Percentiles rank a stretch among this genome's conserved stretches.
phyloP scores from a whole-genome alignment of 2,329 filamentous ascomycete genomes.

The Nakataea oryzae region DNA sequence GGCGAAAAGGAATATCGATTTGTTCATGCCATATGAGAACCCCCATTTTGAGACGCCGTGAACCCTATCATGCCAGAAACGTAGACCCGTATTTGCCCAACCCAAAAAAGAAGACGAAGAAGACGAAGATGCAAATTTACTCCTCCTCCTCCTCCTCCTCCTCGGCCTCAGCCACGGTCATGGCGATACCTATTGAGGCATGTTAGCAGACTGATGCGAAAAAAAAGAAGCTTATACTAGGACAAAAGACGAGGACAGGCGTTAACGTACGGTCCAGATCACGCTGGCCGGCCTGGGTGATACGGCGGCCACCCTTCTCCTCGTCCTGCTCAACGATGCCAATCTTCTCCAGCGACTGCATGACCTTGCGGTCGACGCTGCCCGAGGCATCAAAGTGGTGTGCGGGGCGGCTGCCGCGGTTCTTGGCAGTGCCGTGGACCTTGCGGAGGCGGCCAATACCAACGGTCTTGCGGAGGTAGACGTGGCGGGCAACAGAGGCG shows the following conservation, averaged over 20 bases:
- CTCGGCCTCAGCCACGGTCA: conserved; percentile 66
- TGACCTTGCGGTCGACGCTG: conserved; percentile 91
- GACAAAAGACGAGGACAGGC: neutral
- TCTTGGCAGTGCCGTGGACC: conserved; percentile 87
- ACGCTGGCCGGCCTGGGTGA: conserved; percentile 96
- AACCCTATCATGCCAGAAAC: conserved; percentile 3
- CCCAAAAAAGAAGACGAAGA: neutral
- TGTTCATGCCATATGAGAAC: conserved; percentile 3
- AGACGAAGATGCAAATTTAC: conserved; percentile 29
- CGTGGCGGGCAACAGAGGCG: conserved; percentile 89
- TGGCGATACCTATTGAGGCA: conserved; percentile 51
- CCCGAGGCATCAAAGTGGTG: conserved; percentile 95
- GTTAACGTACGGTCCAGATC: conserved; percentile 72
- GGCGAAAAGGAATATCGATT: neutral
- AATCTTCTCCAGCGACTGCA: conserved; percentile 98
- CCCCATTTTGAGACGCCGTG: conserved; percentile 4
- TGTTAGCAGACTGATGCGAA: neutral
- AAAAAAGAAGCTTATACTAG: neutral
- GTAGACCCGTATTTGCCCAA: conserved; percentile 1
- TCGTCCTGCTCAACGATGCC: conserved; percentile 95
- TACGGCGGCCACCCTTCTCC: conserved; percentile 96
- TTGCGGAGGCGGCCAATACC: conserved; percentile 94
- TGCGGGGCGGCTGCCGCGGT: conserved; percentile 83
- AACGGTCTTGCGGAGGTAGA: conserved; percentile 99
- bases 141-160: conserved; percentile 58